phyloP scores from a whole-genome alignment of 2,329 filamentous ascomycete genomes.

The Ophiocordyceps camponoti-rufipedis region DNA sequence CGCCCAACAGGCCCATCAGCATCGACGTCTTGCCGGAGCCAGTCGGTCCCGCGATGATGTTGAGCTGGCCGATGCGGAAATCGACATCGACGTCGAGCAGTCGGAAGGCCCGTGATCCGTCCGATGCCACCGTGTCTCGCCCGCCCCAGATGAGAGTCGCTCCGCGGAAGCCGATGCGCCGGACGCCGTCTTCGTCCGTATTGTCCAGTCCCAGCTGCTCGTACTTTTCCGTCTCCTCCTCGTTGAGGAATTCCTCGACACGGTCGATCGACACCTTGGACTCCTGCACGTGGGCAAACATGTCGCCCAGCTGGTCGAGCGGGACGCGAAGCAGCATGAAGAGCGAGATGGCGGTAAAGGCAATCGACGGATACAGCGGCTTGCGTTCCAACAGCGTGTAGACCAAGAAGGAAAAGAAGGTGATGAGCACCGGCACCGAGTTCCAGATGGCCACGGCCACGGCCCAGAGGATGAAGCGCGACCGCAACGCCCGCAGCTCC shows the following conservation, averaged over 20 bases:
- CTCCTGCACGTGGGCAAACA: conserved; percentile 96
- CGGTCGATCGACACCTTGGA: conserved; percentile 93
- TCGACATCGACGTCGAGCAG: conserved; percentile 69
- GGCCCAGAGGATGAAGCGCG: conserved; percentile 81
- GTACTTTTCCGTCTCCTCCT: conserved; percentile 95
- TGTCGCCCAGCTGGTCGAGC: conserved; percentile 89
- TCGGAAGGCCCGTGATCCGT: conserved; percentile 58
- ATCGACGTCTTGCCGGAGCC: conserved; percentile 92
- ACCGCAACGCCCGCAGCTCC: conserved; percentile 63
- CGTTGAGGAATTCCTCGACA: conserved; percentile 81
- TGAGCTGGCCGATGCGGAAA: conserved; percentile 73
- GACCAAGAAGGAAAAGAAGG: conserved; percentile 86
- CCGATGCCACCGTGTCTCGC: conserved; percentile 38
- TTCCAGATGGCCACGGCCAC: conserved; percentile 90
- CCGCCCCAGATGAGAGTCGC: conserved; percentile 83
- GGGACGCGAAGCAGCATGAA: conserved; percentile 89
- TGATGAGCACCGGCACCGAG: conserved; percentile 84
- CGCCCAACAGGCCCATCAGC: conserved; percentile 86
- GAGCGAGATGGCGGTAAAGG: conserved; percentile 89
- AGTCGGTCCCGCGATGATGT: conserved; percentile 83
- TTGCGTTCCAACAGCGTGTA: conserved; percentile 86
- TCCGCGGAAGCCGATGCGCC: conserved; percentile 67
- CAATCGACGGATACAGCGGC: conserved; percentile 75
- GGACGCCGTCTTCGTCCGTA: conserved; percentile 47
- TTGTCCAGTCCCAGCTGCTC: conserved; percentile 58